Base-by-base conservation (phyloP, 2,329 filamentous ascomycete genomes). In the Dactylellina haptotyla region DNA sequence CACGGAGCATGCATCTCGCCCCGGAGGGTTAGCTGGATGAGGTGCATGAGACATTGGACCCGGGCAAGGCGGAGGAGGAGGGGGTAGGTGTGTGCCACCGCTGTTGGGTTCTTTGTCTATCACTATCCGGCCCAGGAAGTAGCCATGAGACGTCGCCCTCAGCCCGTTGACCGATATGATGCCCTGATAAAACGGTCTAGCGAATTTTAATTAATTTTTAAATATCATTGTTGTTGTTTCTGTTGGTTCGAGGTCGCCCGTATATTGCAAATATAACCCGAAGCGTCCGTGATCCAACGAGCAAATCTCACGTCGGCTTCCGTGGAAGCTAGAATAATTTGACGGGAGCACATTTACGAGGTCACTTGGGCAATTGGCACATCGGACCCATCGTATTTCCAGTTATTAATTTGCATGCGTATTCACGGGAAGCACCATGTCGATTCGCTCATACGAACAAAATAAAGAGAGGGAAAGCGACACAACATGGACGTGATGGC, bases 1-100 rank as follows among this genome's bases (percentile, higher is more conserved):
- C 54, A 62, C 69, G 69, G 67, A 73, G 56, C 46, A 41, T 73
- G 56, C 64, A 61, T 67, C 63, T 65, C 26, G 58, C 59, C 51
- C 67, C 51, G 48, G 58, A 56, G 58, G 43, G 43, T 70, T 63
- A 63, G 51, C 46, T 63, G 41, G 6, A 9, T 28, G n/a, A 20
- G 45, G 30, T 63, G 66, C 66, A 71, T 66, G 62, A 66, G 51
- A 66, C 43, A 58, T 34, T 32, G 34, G 39, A 14, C 50, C 54
- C 48, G 63, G 50, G 50, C 41, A 57, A 39, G 61, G 61, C 51
- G 25, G 59, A 54, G 8, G 23, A 26, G 23, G 20, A 25, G 23
- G 25, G 23, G 30, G 14, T 46, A 41, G 25, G 34, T 20, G 25
- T 45, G 64, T 34, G 30, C 56, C 32, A 23, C 37, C 18, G 39